These are phyloP conservation scores for Microthlaspi erraticum DNA, from an alignment of 345 rosid genomes.

Conservation along the genomic window DNA sequence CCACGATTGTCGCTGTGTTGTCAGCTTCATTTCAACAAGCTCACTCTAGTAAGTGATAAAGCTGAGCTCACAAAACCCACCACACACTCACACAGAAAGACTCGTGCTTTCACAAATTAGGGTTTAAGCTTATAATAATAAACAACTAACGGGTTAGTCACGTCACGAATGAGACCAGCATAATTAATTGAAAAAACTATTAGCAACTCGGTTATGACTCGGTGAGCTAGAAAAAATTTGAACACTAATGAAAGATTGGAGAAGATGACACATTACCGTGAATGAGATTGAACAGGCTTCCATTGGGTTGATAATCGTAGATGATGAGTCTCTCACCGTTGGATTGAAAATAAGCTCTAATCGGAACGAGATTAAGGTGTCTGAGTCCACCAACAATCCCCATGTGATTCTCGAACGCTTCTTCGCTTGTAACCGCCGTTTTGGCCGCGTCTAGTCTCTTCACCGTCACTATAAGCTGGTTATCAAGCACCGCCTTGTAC, in stretches of 20 bases:
- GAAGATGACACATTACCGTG: slow-evolving; percentile 60
- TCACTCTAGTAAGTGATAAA: slow-evolving; percentile 13
- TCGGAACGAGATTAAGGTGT: slow-evolving; percentile 78
- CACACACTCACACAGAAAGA: slow-evolving; percentile 27
- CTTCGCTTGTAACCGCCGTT: slow-evolving; percentile 68
- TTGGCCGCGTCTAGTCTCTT: slow-evolving; percentile 79
- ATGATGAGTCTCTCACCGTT: slow-evolving; percentile 88
- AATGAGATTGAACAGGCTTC: slow-evolving; percentile 87
- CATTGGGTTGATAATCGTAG: slow-evolving; percentile 85
- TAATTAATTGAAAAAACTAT: slow-evolving; percentile 12
- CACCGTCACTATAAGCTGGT: slow-evolving; percentile 76
- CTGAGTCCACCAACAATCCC: slow-evolving; percentile 69
- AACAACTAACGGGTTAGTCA: slow-evolving; percentile 25
- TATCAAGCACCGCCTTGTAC: slow-evolving; percentile 84
- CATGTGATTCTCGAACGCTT: slow-evolving; percentile 76
- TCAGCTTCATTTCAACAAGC: slow-evolving; percentile 36
- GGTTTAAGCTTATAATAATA: slow-evolving; percentile 22
- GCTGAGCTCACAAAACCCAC: slow-evolving; percentile 36
- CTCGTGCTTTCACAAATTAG: slow-evolving; percentile 13
- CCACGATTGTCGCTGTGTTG: slow-evolving; percentile 42
- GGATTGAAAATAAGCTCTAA: slow-evolving; percentile 78
- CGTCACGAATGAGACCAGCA: slow-evolving; percentile 38
- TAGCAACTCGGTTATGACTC: slow-evolving; percentile 36
- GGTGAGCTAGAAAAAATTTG: slow-evolving; percentile 1
- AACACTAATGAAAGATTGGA: slow-evolving; percentile 8